phyloP scores from a whole-genome alignment of 352 stramenopile species.

The Halophytophthora polymorphica region DNA sequence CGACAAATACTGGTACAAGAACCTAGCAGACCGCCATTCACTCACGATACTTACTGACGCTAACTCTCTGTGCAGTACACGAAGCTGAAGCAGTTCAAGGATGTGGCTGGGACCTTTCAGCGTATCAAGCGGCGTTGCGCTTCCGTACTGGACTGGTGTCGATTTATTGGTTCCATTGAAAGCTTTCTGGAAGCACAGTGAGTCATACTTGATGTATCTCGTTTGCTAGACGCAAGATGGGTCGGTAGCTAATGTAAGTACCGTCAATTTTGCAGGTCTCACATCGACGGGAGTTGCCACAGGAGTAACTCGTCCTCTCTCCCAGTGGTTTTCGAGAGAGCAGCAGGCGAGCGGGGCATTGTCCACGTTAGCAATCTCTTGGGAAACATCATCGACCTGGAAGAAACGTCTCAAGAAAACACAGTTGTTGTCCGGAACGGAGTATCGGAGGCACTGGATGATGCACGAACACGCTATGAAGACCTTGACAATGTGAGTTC shows the following conservation, averaged over 20 bases:
- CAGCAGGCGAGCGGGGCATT: constrained; percentile 35
- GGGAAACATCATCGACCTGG: constrained; percentile 81
- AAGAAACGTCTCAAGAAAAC: constrained; percentile 64
- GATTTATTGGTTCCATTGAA: constrained; percentile 50
- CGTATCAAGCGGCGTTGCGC: constrained; percentile 63
- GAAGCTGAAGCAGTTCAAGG: constrained; percentile 62
- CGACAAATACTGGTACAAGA: constrained; percentile 49
- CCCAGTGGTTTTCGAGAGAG: constrained; percentile 31
- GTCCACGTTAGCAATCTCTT: constrained; percentile 75
- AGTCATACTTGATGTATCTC: constrained; percentile 9
- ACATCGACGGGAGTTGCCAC: constrained; percentile 20
- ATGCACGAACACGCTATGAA: constrained; percentile 62
- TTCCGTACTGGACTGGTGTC: constrained; percentile 65
- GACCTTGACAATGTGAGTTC: constrained; percentile 77
- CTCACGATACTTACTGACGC: not conserved
- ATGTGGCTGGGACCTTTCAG: constrained; percentile 60
- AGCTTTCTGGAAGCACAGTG: constrained; percentile 67
- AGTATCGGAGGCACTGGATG: constrained; percentile 71
- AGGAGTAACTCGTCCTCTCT: constrained; percentile 18
- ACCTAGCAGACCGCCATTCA: not conserved
- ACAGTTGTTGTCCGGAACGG: constrained; percentile 64
- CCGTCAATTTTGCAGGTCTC: constrained; percentile 13
- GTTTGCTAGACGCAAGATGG: too few species aligned
- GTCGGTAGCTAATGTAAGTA: too few species aligned
- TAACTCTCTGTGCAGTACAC: constrained; percentile 31